Base-by-base conservation (phyloP, 2,329 filamentous ascomycete species). In the Plectosphaerella cucumerina region DNA sequence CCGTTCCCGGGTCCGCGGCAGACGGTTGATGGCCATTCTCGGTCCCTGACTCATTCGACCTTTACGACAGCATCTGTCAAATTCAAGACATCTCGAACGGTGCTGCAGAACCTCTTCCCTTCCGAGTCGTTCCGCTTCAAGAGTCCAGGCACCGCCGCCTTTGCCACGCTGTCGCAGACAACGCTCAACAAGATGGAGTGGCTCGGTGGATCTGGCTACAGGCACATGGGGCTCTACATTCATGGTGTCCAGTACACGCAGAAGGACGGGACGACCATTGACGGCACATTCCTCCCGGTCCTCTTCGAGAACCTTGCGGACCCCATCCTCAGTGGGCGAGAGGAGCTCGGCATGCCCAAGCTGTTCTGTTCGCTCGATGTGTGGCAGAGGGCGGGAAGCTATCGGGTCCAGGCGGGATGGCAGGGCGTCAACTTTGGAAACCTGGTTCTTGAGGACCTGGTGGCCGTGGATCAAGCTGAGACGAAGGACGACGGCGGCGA, bases 301-400 rank as follows among this genome's bases (percentile, higher is more conserved):
- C 64, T 85, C 0, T 81, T 86, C 54, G 82, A 86, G 60, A 75
- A 68, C 47, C 61, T 81, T 2, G 67, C 81, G 0, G 83, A 87
- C 54, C 78, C 82, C 0, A 84, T 86, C 42, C 61, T 85, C 1
- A 78, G 76, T 4, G 81, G 80, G 0, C 67, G 81, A 1, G 82
- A 85, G 44, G 82, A 85, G 56, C 68, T 85, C 1, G 82, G 82
- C 0, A 81, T 84, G 73, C 80, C 80, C 1, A 85, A 84, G 63
- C 55, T 84, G 0, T 82, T 71, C 55, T 73, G 74, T n/a, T 65
- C 73, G 0, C 70, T 84, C 10, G 70, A 80, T 22, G 56, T 80
- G 14, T 56, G 69, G 23, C 60, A 65, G 41, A 61, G 65, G 20
- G 46, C 55, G 47, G 58, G 54, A 15, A 59, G 64, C 26, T 67